Base-by-base conservation (phyloP, 1,139 yeast genomes). In the Zygosaccharomyces pseudobailii region DNA sequence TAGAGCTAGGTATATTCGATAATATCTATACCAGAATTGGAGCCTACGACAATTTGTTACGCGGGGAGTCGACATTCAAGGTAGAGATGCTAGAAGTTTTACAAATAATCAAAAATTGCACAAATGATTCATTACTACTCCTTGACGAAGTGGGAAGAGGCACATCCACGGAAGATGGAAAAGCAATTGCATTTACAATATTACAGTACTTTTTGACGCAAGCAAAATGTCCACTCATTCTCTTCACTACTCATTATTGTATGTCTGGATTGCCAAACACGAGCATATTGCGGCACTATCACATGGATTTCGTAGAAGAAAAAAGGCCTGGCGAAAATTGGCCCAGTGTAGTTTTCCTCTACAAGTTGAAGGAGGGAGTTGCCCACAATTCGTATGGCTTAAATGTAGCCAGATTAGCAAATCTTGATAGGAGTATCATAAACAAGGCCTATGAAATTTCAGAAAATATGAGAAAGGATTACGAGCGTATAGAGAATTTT, bases 171-270 rank as follows among this genome's bases (percentile, higher is more conserved):
- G 73, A 74, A 49, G 98, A 92, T 67, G 98, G 98, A 0, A 84
- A 84, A 32, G 81, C 95, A 0, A 81, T 92, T 31, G 97, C 97
- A 0, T 79, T 82, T 60, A 74, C 95, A 0, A 83, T 92, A 2
- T 69, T 92, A 48, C 74, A 78, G 48, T 82, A 86, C 56, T 74
- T 89, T 45, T 68, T 82, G 3, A 71, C 71, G 25, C 62, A 63
- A 19, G 58, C 69, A 0, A 69, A 67, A 5, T 63, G 74, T 36
- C 84, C 92, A 0, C 67, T 86, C 38, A 76, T 86, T 0, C 65
- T 90, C 21, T 90, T 89, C 66, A 87, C 90, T 24, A 90, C 97
- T 0, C 97, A 90, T 67, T 90, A 83, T 63, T 92, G 94, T n/a
- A 76, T 80, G 19, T 70, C 89, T 27, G 78, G 82, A 48, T 38